Evolutionary conservation across 805 yeast genomes (phyloP).

Genomic region (Cyberlindnera saturnus): DNA sequence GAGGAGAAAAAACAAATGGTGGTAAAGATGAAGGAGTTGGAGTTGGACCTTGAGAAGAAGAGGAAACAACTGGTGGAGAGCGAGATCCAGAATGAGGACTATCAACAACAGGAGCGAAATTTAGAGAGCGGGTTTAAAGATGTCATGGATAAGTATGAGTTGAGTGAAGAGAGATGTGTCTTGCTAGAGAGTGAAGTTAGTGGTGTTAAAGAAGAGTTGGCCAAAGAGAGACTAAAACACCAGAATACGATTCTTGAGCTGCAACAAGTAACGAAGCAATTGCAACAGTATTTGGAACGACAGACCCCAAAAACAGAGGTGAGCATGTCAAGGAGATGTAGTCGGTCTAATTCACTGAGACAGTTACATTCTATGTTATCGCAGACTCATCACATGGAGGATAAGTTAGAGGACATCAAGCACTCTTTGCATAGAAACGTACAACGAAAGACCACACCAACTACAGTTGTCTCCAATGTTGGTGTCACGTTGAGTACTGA

Average conservation of each 20-base stretch:
- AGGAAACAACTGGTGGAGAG: slow-evolving; percentile 31
- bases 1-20: slow-evolving; percentile 10
- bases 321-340: slow-evolving; percentile 5
- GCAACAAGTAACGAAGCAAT: slow-evolving; percentile 14
- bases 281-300: slow-evolving; percentile 8
- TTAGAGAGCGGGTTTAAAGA: slow-evolving; percentile 28
- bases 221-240: slow-evolving; percentile 22
- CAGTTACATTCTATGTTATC: slow-evolving; percentile 26
- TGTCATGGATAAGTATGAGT: slow-evolving; percentile 30
- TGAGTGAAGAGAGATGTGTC: slow-evolving; percentile 32
- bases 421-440: slow-evolving; percentile 14
- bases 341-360: slow-evolving; percentile 24
- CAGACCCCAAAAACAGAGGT: not conserved
- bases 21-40: slow-evolving; percentile 20
- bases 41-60: slow-evolving; percentile 26
- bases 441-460: slow-evolving; percentile 10
- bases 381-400: slow-evolving; percentile 25
- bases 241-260: slow-evolving; percentile 24
- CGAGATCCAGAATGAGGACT: slow-evolving; percentile 37
- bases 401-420: slow-evolving; percentile 23
- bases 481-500: slow-evolving; percentile 7
- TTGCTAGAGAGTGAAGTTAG: slow-evolving; percentile 33
- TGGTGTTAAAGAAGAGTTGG: slow-evolving; percentile 22
- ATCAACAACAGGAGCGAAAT: slow-evolving; percentile 36
- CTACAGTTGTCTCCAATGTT: not conserved